These are phyloP conservation scores for Yamadazyma mexicana DNA, from an alignment of 1,139 yeast genomes.

Conservation along the genomic window DNA sequence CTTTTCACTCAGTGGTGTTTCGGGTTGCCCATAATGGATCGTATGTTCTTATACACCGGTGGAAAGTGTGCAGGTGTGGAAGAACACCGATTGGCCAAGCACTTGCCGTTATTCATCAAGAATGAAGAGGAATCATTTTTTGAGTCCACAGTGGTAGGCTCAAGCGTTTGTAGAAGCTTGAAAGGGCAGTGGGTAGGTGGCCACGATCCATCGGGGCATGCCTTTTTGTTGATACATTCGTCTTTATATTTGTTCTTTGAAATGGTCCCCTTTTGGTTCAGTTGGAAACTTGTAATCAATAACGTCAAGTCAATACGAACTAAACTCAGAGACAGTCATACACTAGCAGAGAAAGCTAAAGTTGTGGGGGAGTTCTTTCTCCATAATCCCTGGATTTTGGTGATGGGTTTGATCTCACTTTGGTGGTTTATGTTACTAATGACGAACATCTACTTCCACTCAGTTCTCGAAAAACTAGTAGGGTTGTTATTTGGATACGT, in stretches of 20 bases:
- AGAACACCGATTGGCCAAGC: constrained; percentile 7
- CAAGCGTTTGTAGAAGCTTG: constrained; percentile 57
- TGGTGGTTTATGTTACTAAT: constrained; percentile 90
- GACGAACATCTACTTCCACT: constrained; percentile 85
- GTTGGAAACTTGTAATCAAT: constrained; percentile 15
- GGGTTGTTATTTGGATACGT: constrained; percentile 63
- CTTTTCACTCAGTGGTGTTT: constrained; percentile 87
- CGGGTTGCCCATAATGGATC: constrained; percentile 89
- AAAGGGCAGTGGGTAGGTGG: constrained; percentile 89
- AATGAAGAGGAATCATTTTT: constrained; percentile 10
- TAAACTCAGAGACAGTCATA: constrained; percentile 6
- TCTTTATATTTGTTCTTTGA: constrained; percentile 73
- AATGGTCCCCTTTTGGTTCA: constrained; percentile 42
- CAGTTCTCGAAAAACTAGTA: constrained; percentile 67
- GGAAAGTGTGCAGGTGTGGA: constrained; percentile 60
- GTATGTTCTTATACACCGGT: constrained; percentile 76
- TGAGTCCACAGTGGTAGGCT: constrained; percentile 31
- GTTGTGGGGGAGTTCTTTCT: constrained; percentile 11
- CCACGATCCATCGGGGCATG: constrained; percentile 95
- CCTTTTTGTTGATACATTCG: constrained; percentile 74
- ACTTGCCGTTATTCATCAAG: constrained; percentile 7
- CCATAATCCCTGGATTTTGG: constrained; percentile 44
- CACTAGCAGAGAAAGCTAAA: background rate
- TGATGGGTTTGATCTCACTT: constrained; percentile 46
- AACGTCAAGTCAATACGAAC: constrained; percentile 6